These are phyloP conservation scores for Candida tammaniensis DNA, from an alignment of 805 yeast genomes.

Conservation along the genomic window DNA sequence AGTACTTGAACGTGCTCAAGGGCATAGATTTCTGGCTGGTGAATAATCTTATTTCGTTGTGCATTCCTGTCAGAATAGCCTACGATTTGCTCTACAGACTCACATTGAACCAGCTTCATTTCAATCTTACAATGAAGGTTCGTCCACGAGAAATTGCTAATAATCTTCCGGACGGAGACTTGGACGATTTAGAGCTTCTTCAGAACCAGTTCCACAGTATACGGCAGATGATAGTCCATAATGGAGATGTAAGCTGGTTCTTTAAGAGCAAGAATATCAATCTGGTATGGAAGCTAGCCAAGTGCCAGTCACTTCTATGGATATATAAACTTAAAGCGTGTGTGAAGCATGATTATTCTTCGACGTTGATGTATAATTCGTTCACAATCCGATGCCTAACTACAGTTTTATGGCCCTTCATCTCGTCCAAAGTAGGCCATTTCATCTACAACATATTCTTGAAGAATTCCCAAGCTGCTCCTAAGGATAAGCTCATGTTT, in stretches of 20 bases:
- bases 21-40: constrained; percentile 30
- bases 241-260: neutral
- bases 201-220: constrained; percentile 1
- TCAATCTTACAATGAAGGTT: constrained; percentile 23
- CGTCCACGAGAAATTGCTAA: constrained; percentile 36
- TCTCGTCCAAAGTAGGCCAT: constrained; percentile 32
- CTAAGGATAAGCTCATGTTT: constrained; percentile 15
- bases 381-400: constrained; percentile 26
- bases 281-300: constrained; percentile 8
- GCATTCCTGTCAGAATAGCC: constrained; percentile 35
- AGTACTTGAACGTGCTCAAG: constrained; percentile 13
- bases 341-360: constrained; percentile 32
- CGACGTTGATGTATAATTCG: constrained; percentile 20
- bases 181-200: constrained; percentile 21
- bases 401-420: constrained; percentile 39
- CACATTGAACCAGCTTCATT: constrained; percentile 32
- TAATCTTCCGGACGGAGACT: constrained; percentile 18
- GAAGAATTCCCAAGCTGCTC: constrained; percentile 13
- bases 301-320: constrained; percentile 14
- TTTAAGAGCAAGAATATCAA: neutral
- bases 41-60: constrained; percentile 28
- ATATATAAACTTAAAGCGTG: constrained; percentile 30
- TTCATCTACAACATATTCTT: constrained; percentile 16
- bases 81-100: constrained; percentile 33
- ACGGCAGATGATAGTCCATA: neutral